These are phyloP conservation scores for Dactylella cylindrospora DNA, from an alignment of 2,329 filamentous ascomycete species.

Conservation along the genomic window DNA sequence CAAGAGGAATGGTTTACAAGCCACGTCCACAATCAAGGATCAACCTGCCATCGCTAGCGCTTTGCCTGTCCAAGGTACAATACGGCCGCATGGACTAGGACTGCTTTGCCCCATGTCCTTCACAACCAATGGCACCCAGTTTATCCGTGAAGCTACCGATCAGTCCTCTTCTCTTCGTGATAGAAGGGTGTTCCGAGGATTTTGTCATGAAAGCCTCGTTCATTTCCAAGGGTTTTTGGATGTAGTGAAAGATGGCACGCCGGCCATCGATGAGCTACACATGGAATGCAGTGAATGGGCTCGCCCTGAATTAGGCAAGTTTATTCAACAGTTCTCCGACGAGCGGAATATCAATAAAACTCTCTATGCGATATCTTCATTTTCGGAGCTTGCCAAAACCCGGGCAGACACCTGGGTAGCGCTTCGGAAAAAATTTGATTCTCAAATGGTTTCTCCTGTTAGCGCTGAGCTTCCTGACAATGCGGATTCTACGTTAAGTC, in stretches of 20 bases:
- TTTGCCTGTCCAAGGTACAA: too few relatives aligned
- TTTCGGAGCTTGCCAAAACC: conserved; percentile 6
- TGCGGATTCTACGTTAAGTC: not conserved
- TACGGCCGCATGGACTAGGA: not conserved
- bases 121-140: conserved; percentile 3
- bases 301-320: conserved; percentile 6
- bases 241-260: not conserved
- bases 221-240: conserved; percentile 19
- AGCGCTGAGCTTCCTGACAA: not conserved
- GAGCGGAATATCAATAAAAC: conserved; percentile 24
- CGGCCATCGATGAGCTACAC: conserved; percentile 4
- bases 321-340: conserved; percentile 7
- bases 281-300: conserved; percentile 35
- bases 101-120: conserved; percentile 13
- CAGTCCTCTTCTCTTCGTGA: not conserved
- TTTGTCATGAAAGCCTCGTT: conserved; percentile 23
- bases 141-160: too few relatives aligned
- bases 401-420: conserved; percentile 19
- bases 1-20: too few relatives aligned
- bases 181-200: conserved; percentile 8
- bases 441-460: not conserved
- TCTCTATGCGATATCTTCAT: conserved; percentile 26
- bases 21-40: too few relatives aligned
- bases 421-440: conserved; percentile 13
- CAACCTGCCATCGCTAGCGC: too few relatives aligned